Evolutionary conservation across 2,329 filamentous ascomycete genomes (phyloP), one percentile per base, ranked within the genome.

Genomic region (Grosmannia huntii): DNA sequence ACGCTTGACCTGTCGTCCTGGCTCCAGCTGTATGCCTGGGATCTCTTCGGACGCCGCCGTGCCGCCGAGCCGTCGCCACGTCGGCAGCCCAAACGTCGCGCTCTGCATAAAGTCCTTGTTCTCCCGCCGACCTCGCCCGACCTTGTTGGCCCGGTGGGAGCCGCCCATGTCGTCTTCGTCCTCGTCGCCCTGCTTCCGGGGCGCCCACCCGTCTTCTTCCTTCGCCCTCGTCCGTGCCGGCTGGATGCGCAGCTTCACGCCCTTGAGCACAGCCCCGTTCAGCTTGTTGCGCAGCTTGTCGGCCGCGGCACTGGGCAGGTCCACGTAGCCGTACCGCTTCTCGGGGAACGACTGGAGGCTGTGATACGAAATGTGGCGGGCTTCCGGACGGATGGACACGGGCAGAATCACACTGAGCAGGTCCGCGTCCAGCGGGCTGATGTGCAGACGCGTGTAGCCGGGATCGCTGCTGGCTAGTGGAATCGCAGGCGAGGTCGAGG

Each of bases 231-330:
- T 7, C 0, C 60, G 54, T 7, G 94, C 94, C 62, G 86, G 84
- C 65, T 96, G 89, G 60, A 99, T 82, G 60, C 83, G 83, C 65
- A 97, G 82, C 72, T 96, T 97, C 60, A 79, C 78, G 10, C 94
- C 94, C 68, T 87, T 94, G 59, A 99, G 73, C 27, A 89, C 86
- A 2, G 86, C 82, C 36, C 92, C 92, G 75, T 96, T 88, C 55
- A 97, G 79, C 74, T 94, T 97, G 73, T 87, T 92, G 74, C 85
- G 90, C 57, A 97, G 73, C 71, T 90, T 95, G n/a, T 92, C 87
- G 11, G 92, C 94, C 63, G 95, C 90, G 71, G 83, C 81, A 3
- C 70, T 73, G 0, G 91, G 91, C 44, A 99, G 73, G 53, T 95
- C 90, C 60, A 97, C 77, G 73, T 88, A 99, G 58, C 92, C 94